Evolutionary conservation across 2,329 filamentous ascomycete species (phyloP).

Genomic region (Aspergillus udagawae): DNA sequence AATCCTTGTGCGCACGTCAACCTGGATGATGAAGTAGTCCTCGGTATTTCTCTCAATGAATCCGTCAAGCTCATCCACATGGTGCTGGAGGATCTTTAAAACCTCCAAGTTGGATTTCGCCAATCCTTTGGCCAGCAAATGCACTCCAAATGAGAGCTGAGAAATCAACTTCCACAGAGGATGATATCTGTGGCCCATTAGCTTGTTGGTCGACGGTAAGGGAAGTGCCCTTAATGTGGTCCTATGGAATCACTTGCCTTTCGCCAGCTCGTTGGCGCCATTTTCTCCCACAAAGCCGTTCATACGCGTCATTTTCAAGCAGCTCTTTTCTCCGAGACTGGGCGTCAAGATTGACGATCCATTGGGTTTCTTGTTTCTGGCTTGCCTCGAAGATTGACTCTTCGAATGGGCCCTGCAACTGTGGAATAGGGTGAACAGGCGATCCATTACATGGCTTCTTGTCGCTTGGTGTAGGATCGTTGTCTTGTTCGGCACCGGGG

Average conservation of each 20-base stretch:
- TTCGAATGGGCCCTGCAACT: constrained; percentile 44
- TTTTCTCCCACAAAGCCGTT: constrained; percentile 65
- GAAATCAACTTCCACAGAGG: constrained; percentile 85
- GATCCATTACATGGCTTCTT: constrained; percentile 10
- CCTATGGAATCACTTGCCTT: constrained; percentile 19
- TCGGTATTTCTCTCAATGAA: constrained; percentile 84
- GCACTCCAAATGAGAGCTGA: constrained; percentile 90
- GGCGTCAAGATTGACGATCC: constrained; percentile 36
- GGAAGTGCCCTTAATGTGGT: neutral
- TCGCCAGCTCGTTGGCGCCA: constrained; percentile 76
- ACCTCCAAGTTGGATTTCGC: constrained; percentile 88
- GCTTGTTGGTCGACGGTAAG: neutral
- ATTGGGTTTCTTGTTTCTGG: constrained; percentile 18
- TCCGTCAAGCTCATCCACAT: constrained; percentile 90
- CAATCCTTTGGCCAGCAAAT: constrained; percentile 76
- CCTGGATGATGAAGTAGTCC: constrained; percentile 72
- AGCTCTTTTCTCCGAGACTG: constrained; percentile 59
- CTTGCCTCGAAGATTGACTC: constrained; percentile 42
- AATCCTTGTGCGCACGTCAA: constrained; percentile 76
- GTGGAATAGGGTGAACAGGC: constrained; percentile 39
- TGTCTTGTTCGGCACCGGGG: constrained; percentile 1
- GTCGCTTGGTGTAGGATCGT: constrained; percentile 1
- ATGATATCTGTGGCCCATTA: constrained; percentile 57
- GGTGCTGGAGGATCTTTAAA: constrained; percentile 79
- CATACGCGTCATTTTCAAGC: constrained; percentile 64